phyloP scores from a whole-genome alignment of 2,329 filamentous ascomycete genomes.

The Trichoderma polysporum region DNA sequence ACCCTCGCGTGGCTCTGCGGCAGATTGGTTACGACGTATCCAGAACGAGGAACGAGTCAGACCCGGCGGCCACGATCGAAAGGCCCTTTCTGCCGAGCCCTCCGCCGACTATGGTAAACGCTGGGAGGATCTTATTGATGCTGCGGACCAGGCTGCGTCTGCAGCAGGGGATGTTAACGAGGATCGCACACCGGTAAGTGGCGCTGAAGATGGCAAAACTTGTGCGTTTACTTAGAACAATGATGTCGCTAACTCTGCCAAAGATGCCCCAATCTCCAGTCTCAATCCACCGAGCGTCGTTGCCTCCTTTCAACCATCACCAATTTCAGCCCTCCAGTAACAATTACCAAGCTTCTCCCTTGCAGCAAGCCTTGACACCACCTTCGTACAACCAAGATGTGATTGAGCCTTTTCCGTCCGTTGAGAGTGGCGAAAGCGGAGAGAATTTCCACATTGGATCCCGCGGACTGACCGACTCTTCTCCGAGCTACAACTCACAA shows the following conservation, averaged over 20 bases:
- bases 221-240: not conserved
- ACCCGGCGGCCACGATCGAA: slow-evolving; percentile 67
- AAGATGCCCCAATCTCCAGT: slow-evolving; percentile 66
- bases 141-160: slow-evolving; percentile 70
- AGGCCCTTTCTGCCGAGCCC: slow-evolving; percentile 84
- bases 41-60: slow-evolving; percentile 66
- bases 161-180: slow-evolving; percentile 89
- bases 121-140: slow-evolving; percentile 96
- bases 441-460: slow-evolving; percentile 71
- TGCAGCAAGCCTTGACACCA: slow-evolving; percentile 87
- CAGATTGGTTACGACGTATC: slow-evolving; percentile 61
- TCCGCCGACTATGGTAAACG: slow-evolving; percentile 79
- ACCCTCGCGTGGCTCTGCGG: slow-evolving; percentile 68
- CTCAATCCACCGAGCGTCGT: slow-evolving; percentile 60
- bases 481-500: slow-evolving; percentile 70
- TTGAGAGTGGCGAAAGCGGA: slow-evolving; percentile 74
- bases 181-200: slow-evolving; percentile 81
- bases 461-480: slow-evolving; percentile 66
- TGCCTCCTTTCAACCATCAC: slow-evolving; percentile 61
- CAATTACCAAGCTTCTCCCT: slow-evolving; percentile 82
- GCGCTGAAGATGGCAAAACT: not conserved
- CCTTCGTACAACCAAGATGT: slow-evolving; percentile 67
- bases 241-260: not conserved
- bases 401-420: slow-evolving; percentile 81
- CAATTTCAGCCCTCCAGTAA: slow-evolving; percentile 55